Evolutionary conservation across 1,139 yeast species (phyloP), one percentile per base, ranked within the genome.

Genomic region (Suhomyces chickasaworum): DNA sequence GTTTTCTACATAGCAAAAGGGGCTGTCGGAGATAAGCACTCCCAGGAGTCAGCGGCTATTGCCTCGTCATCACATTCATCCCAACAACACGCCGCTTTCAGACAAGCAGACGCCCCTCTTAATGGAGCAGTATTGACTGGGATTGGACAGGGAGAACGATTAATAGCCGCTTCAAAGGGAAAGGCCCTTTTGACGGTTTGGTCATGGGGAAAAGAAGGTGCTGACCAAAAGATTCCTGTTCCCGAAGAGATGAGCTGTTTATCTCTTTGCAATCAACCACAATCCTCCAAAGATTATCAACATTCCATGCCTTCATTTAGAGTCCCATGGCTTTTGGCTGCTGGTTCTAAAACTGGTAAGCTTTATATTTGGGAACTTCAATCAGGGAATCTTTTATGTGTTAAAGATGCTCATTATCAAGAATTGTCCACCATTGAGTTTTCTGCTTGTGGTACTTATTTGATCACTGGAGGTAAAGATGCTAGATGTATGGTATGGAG

Each of bases 391-490:
- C 71, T 93, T 48, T 58, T 91, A 31, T 75, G 81, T 51, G 93
- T 83, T 8, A 82, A 81, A 57, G 93, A 89, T 43, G 86, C 89
- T 1, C 99, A 93, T 68, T 93, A 89, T 65, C 97, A 91, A 65
- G 75, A 78, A 6, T 76, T 90, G 12, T 77, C 85, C 0, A 74
- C 73, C 29, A 63, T 91, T 22, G 73, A 72, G 50, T 81, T 87
- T 55, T 72, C 88, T 2, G 53, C 66, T 15, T 86, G 90, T 59
- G 93, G 93, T 5, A 78, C 82, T 7, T 84, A 79, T 51, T 60
- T 93, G 38, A 75, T 87, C 13, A 78, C 93, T 3, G 89, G 86
- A n/a, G 89, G 96, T 52, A 77, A 75, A 38, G 99, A 93, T 69
- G 82, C 96, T 1, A 74, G 97, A 52, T 78, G 87, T 25, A 73